These are phyloP conservation scores for Suhomyces taliae DNA, from an alignment of 1,139 yeast species.

Conservation along the genomic window DNA sequence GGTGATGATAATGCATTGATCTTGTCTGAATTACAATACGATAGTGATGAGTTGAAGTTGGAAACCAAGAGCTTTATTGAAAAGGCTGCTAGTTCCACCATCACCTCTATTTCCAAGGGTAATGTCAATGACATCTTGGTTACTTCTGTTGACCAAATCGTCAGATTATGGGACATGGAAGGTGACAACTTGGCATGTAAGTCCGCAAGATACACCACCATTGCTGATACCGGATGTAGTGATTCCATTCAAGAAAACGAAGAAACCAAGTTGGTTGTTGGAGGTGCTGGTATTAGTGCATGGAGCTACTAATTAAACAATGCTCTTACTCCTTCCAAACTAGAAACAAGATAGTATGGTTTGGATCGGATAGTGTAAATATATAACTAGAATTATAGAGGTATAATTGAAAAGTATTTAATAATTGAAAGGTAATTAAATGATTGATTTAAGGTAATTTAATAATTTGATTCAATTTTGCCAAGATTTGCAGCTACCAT, in stretches of 20 bases:
- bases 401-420: too few relatives aligned
- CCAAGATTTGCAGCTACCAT: too few relatives aligned
- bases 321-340: too few relatives aligned
- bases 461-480: too few relatives aligned
- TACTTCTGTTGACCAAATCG: slow-evolving; percentile 77
- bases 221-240: slow-evolving; percentile 87
- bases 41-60: slow-evolving; percentile 16
- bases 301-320: slow-evolving; percentile 31
- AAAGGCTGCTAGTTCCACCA: slow-evolving; percentile 82
- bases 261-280: slow-evolving; percentile 44
- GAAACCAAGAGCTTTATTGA: slow-evolving; percentile 34
- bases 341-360: too few relatives aligned
- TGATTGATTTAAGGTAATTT: too few relatives aligned
- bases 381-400: too few relatives aligned
- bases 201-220: slow-evolving; percentile 63
- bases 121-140: slow-evolving; percentile 34
- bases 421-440: too few relatives aligned
- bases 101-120: slow-evolving; percentile 58
- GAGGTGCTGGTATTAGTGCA: slow-evolving; percentile 70
- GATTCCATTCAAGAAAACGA: slow-evolving; percentile 35
- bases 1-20: slow-evolving; percentile 89
- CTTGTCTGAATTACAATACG: slow-evolving; percentile 35
- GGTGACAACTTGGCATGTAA: slow-evolving; percentile 33
- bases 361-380: too few relatives aligned
- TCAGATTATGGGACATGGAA: slow-evolving; percentile 59